phyloP scores from a whole-genome alignment of 805 yeast genomes.

The Wickerhamiella australiensis region DNA sequence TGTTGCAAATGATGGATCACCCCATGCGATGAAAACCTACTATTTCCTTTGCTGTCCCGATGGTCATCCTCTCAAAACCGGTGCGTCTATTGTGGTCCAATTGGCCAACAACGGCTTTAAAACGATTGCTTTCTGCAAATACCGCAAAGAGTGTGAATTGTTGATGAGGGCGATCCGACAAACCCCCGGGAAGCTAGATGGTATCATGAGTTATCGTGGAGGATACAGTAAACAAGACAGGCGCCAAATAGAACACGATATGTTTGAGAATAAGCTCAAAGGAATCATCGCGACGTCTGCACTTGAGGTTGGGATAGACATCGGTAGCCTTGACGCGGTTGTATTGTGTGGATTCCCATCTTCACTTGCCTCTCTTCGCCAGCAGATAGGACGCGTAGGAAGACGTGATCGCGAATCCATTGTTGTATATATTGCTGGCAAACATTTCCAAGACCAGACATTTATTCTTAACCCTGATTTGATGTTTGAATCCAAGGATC shows the following conservation, averaged over 20 bases:
- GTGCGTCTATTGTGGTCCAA: constrained; percentile 60
- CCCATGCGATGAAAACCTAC: constrained; percentile 62
- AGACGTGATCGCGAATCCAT: constrained; percentile 70
- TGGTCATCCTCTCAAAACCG: constrained; percentile 54
- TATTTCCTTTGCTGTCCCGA: constrained; percentile 80
- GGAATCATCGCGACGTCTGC: constrained; percentile 95
- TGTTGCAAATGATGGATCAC: constrained; percentile 75
- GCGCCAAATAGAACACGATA: constrained; percentile 72
- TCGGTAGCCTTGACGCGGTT: constrained; percentile 85
- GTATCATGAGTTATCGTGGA: constrained; percentile 86
- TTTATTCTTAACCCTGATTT: constrained; percentile 59
- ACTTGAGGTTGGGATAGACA: constrained; percentile 87
- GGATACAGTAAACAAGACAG: constrained; percentile 85
- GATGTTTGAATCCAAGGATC: constrained; percentile 41
- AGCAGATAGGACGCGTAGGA: constrained; percentile 96
- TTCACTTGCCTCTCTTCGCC: constrained; percentile 77
- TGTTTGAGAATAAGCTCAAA: constrained; percentile 75
- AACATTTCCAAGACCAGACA: constrained; percentile 72
- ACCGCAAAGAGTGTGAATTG: constrained; percentile 74
- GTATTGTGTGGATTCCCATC: constrained; percentile 86
- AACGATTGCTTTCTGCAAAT: constrained; percentile 82
- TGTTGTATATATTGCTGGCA: constrained; percentile 71
- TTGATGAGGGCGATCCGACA: constrained; percentile 69
- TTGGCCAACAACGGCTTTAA: constrained; percentile 53
- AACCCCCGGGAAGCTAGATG: constrained; percentile 37